Evolutionary conservation across 768 basidiomycete genomes (phyloP).

Genomic region (Kwoniella sp.): DNA sequence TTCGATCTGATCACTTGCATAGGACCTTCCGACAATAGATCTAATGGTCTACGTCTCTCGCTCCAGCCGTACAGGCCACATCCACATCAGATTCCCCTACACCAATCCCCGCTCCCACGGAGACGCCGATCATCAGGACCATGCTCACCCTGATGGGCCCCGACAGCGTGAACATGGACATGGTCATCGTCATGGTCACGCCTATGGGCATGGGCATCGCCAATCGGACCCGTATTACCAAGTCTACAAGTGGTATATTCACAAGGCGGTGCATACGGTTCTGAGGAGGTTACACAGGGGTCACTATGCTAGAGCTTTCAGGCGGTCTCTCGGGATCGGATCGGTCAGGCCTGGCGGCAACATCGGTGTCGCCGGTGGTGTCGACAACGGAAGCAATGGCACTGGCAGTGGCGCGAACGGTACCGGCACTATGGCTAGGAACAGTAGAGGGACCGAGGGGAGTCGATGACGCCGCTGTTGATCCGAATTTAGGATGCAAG

Average conservation of each 20-base stretch:
- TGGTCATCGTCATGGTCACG: no score
- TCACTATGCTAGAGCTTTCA: constrained; percentile 2
- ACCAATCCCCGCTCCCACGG: background rate
- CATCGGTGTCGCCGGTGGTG: background rate
- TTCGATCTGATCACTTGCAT: no score
- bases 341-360: background rate
- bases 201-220: background rate
- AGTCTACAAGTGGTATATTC: constrained; percentile 2
- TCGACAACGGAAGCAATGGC: no score
- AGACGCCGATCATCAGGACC: background rate
- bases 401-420: no score
- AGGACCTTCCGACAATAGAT: no score
- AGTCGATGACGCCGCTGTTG: background rate
- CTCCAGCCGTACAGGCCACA: background rate
- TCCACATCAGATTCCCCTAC: constrained; percentile 9
- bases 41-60: constrained; percentile 8
- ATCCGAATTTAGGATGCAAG: background rate
- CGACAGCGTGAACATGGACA: background rate
- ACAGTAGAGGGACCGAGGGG: background rate
- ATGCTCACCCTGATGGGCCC: no score
- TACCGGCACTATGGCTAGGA: background rate
- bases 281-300: constrained; percentile 3
- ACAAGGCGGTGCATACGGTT: background rate
- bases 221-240: constrained; percentile 4
- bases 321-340: background rate